Evolutionary conservation across 2,329 filamentous ascomycete species (phyloP).

Genomic region (Neofusicoccum sp.): DNA sequence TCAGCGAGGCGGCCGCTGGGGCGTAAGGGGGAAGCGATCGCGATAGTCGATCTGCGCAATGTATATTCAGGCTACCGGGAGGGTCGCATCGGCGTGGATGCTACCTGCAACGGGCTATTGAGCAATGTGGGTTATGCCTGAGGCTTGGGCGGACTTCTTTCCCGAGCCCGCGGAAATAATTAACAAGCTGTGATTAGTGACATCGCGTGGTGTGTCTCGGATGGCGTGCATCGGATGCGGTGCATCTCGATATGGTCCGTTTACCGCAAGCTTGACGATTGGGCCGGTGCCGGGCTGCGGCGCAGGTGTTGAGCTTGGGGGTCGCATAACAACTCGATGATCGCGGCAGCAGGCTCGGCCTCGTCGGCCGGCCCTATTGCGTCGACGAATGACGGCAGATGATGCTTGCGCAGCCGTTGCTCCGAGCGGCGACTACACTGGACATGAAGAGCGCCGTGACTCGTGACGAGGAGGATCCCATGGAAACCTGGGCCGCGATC

Average conservation of each 20-base stretch:
- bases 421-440: no score
- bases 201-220: neutral
- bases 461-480: no score
- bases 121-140: neutral
- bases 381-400: no score
- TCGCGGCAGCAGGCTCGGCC: no score
- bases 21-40: slow-evolving; percentile 20
- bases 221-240: neutral
- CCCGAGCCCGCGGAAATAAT: slow-evolving; percentile 2
- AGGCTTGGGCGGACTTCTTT: slow-evolving; percentile 3
- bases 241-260: neutral
- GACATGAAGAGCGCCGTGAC: no score
- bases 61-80: neutral
- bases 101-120: neutral
- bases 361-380: no score
- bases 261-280: neutral
- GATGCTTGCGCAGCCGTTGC: no score
- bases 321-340: no score
- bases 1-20: slow-evolving; percentile 34
- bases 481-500: no score
- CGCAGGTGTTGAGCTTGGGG: neutral
- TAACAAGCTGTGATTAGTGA: neutral
- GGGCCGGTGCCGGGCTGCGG: neutral
- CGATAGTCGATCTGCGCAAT: neutral
- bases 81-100: neutral